Percentiles rank a stretch among this genome's conserved stretches.
These are phyloP conservation scores for Trametes pubescens DNA, from an alignment of 1,284 basidiomycete genomes.

Conservation along the genomic window DNA sequence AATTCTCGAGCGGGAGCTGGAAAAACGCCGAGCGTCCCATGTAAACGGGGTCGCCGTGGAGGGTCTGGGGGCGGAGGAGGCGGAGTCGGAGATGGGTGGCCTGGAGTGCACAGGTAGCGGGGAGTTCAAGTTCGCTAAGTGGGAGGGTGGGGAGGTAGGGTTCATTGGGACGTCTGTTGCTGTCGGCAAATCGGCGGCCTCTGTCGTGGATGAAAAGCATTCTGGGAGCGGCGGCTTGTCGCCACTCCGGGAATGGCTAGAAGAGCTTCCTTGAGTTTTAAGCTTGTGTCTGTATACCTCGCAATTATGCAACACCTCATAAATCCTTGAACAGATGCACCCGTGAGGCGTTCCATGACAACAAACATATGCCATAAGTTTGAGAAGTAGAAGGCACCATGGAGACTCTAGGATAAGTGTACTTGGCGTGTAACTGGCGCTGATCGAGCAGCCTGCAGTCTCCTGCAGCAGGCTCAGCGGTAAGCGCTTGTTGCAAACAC, in stretches of 20 bases:
- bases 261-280: constrained; percentile 42
- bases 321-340: no score
- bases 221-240: constrained; percentile 50
- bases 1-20: constrained; percentile 82
- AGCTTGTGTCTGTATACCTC: not conserved
- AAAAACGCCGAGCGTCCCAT: constrained; percentile 72
- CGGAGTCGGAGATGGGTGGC: constrained; percentile 41
- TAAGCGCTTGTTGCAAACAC: constrained; percentile 11
- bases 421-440: no score
- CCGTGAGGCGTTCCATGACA: not conserved
- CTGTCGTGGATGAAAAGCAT: constrained; percentile 44
- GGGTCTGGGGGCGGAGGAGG: constrained; percentile 58
- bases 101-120: constrained; percentile 48
- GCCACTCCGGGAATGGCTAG: constrained; percentile 59
- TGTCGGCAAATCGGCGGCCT: constrained; percentile 44
- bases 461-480: not conserved
- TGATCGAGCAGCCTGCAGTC: not conserved
- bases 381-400: no score
- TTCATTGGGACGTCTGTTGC: constrained; percentile 69
- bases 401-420: no score
- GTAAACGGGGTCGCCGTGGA: constrained; percentile 73
- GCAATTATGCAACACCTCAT: not conserved
- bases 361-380: no score
- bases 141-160: constrained; percentile 80
- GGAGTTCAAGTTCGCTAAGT: constrained; percentile 73